Evolutionary conservation across 139 green algal genomes (phyloP).

Genomic region (Gonium pectorale): DNA sequence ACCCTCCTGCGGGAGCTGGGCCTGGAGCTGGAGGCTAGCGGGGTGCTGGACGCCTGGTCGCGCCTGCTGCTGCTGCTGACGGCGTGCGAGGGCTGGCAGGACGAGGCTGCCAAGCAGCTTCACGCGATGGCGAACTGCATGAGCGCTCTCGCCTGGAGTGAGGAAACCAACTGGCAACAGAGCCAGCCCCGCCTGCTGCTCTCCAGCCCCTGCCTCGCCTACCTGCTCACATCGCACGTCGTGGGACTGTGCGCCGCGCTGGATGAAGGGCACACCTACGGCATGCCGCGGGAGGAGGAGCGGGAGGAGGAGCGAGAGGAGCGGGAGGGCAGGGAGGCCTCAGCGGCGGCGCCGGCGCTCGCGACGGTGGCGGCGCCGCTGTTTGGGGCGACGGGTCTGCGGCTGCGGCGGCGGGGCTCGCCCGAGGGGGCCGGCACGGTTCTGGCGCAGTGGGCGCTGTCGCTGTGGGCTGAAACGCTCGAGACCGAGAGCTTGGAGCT

Average conservation of each 20-base stretch:
- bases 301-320: background rate
- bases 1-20: background rate
- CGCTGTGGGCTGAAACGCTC: background rate
- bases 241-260: background rate
- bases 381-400: background rate
- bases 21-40: background rate
- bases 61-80: background rate
- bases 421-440: background rate
- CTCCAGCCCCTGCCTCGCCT: background rate
- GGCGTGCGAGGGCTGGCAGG: background rate
- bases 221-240: slow-evolving; percentile 1
- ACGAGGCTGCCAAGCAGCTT: background rate
- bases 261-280: background rate
- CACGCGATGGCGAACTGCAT: background rate
- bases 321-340: background rate
- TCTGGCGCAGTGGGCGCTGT: background rate
- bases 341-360: too few relatives aligned
- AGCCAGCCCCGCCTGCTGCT: background rate
- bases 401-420: background rate
- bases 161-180: background rate
- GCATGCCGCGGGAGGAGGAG: background rate
- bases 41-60: background rate
- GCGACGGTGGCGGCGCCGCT: background rate
- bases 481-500: background rate
- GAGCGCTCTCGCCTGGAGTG: background rate